A percentile compares a stretch with the other conserved stretches of the same genome.
Conservation (phyloP, 1,284 basidiomycete genomes). For the Pterulicium gracile region DNA sequence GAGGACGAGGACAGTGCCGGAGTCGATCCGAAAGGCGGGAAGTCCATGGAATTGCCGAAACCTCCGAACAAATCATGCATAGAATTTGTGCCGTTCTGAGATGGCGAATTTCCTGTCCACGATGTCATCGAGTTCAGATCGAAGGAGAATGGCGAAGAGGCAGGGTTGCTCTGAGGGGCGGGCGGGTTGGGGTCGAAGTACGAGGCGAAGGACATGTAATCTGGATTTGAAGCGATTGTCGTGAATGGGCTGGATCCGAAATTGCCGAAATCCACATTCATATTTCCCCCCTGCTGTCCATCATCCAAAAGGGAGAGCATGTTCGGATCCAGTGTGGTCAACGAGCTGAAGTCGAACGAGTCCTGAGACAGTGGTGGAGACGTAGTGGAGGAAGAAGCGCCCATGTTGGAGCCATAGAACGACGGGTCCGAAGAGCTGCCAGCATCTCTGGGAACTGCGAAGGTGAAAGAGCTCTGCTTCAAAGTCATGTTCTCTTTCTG, state of each 20-base stretch:
- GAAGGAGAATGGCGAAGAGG: constrained; percentile 15
- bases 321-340: constrained; percentile 56
- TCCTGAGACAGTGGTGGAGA: constrained; percentile 21
- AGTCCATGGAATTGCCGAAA: constrained; percentile 34
- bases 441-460: constrained; percentile 45
- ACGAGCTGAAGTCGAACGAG: constrained; percentile 51
- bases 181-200: constrained; percentile 35
- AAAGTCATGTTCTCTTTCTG: constrained; percentile 70
- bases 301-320: constrained; percentile 54
- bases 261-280: constrained; percentile 49
- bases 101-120: constrained; percentile 27
- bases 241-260: constrained; percentile 41
- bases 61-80: constrained; percentile 58
- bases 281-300: constrained; percentile 38
- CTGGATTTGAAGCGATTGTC: constrained; percentile 67
- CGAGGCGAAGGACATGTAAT: constrained; percentile 72
- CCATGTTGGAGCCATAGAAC: constrained; percentile 17
- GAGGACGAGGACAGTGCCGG: constrained; percentile 24
- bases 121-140: constrained; percentile 27
- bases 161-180: constrained; percentile 14
- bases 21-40: constrained; percentile 28
- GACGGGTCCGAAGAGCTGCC: constrained; percentile 14
- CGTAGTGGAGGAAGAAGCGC: constrained; percentile 13
- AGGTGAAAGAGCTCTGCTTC: constrained; percentile 67
- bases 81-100: constrained; percentile 22